Evolutionary conservation across 1,284 basidiomycete species (phyloP).

Genomic region (Neonothopanus nambi): DNA sequence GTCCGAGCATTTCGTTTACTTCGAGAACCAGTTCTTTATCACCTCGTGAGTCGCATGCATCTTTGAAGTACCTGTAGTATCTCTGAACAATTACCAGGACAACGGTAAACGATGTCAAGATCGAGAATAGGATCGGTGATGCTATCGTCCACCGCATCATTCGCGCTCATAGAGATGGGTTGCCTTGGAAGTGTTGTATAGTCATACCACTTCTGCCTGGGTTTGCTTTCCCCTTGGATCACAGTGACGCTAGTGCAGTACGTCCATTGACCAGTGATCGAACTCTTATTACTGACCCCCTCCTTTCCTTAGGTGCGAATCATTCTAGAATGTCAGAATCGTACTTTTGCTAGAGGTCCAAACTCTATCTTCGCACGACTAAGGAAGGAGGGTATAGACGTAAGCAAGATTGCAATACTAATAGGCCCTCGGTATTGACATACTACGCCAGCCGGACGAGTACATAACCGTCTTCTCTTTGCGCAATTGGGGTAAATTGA

Average conservation of each 20-base stretch:
- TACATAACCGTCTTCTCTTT: conserved; percentile 93
- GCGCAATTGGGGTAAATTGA: conserved; percentile 92
- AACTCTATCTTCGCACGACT: conserved; percentile 91
- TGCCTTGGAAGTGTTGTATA: conserved; percentile 91
- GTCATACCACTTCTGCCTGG: conserved; percentile 93
- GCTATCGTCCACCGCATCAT: conserved; percentile 93
- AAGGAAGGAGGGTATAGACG: conserved; percentile 86
- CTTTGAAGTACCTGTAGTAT: background rate
- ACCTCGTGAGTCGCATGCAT: conserved; percentile 64
- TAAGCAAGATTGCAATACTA: conserved; percentile 30
- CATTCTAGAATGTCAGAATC: conserved; percentile 92
- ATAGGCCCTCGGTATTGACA: background rate
- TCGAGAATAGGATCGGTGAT: conserved; percentile 95
- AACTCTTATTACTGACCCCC: background rate
- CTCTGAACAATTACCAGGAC: conserved; percentile 54
- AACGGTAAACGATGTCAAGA: conserved; percentile 78
- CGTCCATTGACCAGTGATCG: conserved; percentile 29
- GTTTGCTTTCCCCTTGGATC: conserved; percentile 92
- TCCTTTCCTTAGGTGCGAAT: conserved; percentile 72
- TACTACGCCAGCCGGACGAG: conserved; percentile 73
- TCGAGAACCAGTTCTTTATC: conserved; percentile 99
- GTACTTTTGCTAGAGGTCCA: conserved; percentile 87
- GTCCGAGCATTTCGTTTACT: conserved; percentile 93
- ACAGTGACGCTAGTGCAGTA: conserved; percentile 89
- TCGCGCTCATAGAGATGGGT: conserved; percentile 81